A percentile compares a stretch with the other conserved stretches of the same genome.
Conservation (phyloP, 2,329 filamentous ascomycete species). For the Fusarium denticulatum region DNA sequence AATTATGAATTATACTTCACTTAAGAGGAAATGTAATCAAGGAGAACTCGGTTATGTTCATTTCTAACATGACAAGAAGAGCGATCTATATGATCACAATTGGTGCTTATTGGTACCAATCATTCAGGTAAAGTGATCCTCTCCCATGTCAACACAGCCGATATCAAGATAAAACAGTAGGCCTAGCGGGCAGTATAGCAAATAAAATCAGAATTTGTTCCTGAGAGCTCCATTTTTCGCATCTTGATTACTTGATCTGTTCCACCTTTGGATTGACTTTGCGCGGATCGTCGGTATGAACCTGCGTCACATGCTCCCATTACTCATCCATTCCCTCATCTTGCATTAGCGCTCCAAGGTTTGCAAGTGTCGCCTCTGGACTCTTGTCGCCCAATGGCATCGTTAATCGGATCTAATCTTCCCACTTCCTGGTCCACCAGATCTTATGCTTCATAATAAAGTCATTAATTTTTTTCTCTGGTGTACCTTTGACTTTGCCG, state of each 20-base stretch:
- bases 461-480: rapidly evolving
- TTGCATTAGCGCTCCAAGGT: not conserved
- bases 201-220: no score
- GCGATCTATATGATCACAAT: no score
- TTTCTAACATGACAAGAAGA: no score
- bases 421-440: rapidly evolving
- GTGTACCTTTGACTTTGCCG: rapidly evolving
- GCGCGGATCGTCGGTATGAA: not conserved
- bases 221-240: no score
- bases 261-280: not conserved
- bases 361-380: not conserved
- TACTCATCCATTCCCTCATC: not conserved
- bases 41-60: no score
- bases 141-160: rapidly evolving
- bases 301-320: not conserved
- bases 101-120: no score
- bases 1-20: rapidly evolving
- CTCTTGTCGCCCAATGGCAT: not conserved
- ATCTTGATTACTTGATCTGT: no score
- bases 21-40: no score
- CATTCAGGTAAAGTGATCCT: not conserved
- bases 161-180: rapidly evolving
- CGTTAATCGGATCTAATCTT: not conserved
- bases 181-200: rapidly evolving
- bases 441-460: not conserved